These are phyloP conservation scores for Microbotryomycetes sp. DNA, from an alignment of 1,284 basidiomycete species.

Conservation along the genomic window DNA sequence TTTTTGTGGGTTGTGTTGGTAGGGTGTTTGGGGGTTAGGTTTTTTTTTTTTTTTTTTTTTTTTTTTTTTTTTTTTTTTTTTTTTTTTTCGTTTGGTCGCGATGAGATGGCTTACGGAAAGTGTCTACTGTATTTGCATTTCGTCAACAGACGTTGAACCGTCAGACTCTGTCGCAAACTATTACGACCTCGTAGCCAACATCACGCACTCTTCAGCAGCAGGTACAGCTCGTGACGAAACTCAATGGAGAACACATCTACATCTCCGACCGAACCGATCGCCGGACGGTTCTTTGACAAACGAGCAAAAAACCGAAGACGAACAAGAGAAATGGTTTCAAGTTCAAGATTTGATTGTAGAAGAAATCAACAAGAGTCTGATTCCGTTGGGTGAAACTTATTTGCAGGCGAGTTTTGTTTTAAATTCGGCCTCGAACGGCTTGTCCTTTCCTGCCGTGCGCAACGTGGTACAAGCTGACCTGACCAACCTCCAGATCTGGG, in stretches of 20 bases:
- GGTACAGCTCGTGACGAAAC: conserved; percentile 79
- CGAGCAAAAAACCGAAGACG: conserved; percentile 50
- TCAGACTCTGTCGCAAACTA: conserved; percentile 55
- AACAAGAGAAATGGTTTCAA: conserved; percentile 83
- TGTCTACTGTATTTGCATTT: no score
- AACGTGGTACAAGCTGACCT: no score
- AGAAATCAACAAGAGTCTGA: conserved; percentile 92
- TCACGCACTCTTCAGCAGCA: conserved; percentile 88
- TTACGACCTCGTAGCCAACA: conserved; percentile 93
- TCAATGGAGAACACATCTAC: conserved; percentile 86
- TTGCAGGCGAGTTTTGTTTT: conserved; percentile 59
- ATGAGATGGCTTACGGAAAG: no score
- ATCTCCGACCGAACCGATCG: conserved; percentile 43
- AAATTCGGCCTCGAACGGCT: not conserved
- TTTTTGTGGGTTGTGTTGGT: no score
- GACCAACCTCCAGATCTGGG: conserved; percentile 1
- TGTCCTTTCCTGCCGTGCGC: not conserved
- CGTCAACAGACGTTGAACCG: conserved; percentile 76
- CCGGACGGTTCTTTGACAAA: not conserved
- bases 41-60: no score
- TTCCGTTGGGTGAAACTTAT: conserved; percentile 92
- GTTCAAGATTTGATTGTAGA: conserved; percentile 96
- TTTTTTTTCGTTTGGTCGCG: no score
- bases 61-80: no score
- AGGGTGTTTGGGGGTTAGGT: no score